These are phyloP conservation scores for Kwoniella europaea DNA, from an alignment of 768 basidiomycete species.

Conservation along the genomic window DNA sequence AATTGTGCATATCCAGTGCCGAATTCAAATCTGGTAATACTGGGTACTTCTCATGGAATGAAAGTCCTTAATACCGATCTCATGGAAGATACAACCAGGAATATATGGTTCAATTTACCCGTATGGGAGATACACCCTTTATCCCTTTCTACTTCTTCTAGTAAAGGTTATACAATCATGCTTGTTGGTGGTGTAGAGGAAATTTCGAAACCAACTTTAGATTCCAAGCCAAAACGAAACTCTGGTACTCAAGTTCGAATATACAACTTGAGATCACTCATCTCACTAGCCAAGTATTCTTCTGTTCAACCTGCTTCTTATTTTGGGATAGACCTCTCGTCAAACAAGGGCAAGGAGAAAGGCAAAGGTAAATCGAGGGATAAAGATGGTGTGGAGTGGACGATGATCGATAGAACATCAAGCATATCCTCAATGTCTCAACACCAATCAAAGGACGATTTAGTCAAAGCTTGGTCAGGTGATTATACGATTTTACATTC, in stretches of 20 bases:
- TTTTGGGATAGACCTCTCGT: constrained; percentile 1
- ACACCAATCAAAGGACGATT: background rate
- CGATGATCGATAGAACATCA: constrained; percentile 10
- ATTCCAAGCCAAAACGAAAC: constrained; percentile 19
- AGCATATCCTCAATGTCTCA: background rate
- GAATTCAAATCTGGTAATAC: constrained; percentile 22
- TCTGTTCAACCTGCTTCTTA: constrained; percentile 9
- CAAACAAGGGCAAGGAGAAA: background rate
- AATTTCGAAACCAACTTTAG: background rate
- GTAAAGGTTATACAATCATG: constrained; percentile 20
- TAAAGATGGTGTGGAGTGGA: constrained; percentile 3
- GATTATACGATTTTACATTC: constrained; percentile 13
- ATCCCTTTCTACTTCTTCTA: constrained; percentile 4
- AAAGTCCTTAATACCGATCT: constrained; percentile 20
- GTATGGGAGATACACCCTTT: constrained; percentile 36
- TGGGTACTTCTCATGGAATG: constrained; percentile 33
- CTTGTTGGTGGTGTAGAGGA: constrained; percentile 33
- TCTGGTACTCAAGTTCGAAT: constrained; percentile 27
- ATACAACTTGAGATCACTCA: constrained; percentile 26
- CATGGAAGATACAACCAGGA: constrained; percentile 7
- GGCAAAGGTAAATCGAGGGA: constrained; percentile 5
- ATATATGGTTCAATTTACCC: constrained; percentile 32
- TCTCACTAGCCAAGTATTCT: constrained; percentile 29
- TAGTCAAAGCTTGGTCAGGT: constrained; percentile 7
- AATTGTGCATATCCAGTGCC: constrained; percentile 26